These are phyloP conservation scores for Halophytophthora batemanensis DNA, from an alignment of 352 stramenopile genomes.

Conservation along the genomic window DNA sequence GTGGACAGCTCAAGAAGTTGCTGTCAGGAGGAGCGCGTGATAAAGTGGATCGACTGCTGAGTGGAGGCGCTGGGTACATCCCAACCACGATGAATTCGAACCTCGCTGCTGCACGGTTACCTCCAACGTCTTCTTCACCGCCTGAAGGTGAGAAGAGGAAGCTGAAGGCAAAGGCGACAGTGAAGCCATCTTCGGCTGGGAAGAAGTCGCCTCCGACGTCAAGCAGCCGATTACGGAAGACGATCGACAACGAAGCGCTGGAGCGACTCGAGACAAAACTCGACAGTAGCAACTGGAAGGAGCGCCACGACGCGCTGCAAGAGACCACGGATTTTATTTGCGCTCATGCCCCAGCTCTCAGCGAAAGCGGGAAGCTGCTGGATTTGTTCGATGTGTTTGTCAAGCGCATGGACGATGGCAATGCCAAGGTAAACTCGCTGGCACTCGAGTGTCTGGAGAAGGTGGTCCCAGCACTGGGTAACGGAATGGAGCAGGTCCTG, in stretches of 20 bases:
- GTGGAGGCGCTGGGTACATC: slow-evolving; percentile 21
- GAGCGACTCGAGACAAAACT: slow-evolving; percentile 42
- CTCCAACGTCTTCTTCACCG: background rate
- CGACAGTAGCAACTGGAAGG: slow-evolving; percentile 78
- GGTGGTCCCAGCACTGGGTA: slow-evolving; percentile 48
- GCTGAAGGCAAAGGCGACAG: slow-evolving; percentile 2
- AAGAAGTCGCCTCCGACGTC: slow-evolving; percentile 12
- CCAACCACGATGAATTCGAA: slow-evolving; percentile 10
- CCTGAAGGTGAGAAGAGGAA: slow-evolving; percentile 12
- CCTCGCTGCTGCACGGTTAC: background rate
- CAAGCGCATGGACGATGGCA: slow-evolving; percentile 74
- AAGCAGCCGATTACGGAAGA: slow-evolving; percentile 19
- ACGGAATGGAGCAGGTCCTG: slow-evolving; percentile 58
- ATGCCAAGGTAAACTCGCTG: slow-evolving; percentile 66
- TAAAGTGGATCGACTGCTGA: slow-evolving; percentile 52
- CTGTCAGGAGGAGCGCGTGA: slow-evolving; percentile 34
- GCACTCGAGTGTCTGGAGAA: slow-evolving; percentile 53
- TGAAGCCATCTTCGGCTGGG: slow-evolving; percentile 9
- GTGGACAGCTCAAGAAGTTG: slow-evolving; percentile 50
- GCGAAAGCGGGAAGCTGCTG: slow-evolving; percentile 42
- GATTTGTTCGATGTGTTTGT: slow-evolving; percentile 64
- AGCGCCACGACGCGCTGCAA: slow-evolving; percentile 60
- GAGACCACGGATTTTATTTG: slow-evolving; percentile 38
- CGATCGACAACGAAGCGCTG: slow-evolving; percentile 40
- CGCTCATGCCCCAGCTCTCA: slow-evolving; percentile 10